These are phyloP conservation scores for Hymenochaete sp. DNA, from an alignment of 1,284 basidiomycete genomes.

Conservation along the genomic window DNA sequence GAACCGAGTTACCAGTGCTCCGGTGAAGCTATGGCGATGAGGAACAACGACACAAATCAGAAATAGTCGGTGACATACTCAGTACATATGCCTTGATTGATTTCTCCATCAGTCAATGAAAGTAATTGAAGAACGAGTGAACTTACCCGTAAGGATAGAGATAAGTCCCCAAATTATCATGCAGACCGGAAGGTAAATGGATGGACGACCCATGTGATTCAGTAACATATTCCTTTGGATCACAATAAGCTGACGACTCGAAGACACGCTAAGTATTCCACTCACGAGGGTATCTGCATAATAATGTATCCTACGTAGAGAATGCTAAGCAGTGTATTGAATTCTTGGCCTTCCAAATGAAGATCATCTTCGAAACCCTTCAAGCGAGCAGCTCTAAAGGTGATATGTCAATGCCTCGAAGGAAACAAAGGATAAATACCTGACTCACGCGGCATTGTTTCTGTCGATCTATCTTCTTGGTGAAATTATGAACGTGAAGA, in stretches of 20 bases:
- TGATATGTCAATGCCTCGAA: neutral
- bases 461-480: slow-evolving; percentile 44
- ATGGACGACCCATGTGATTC: slow-evolving; percentile 64
- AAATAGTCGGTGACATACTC: slow-evolving; percentile 31
- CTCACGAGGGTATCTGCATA: slow-evolving; percentile 72
- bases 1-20: slow-evolving; percentile 16
- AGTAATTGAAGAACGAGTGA: slow-evolving; percentile 16
- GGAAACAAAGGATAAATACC: neutral
- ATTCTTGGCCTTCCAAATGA: slow-evolving; percentile 52
- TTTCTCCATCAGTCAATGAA: slow-evolving; percentile 19
- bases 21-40: slow-evolving; percentile 30
- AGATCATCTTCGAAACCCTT: slow-evolving; percentile 67
- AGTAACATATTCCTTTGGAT: slow-evolving; percentile 61
- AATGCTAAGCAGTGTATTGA: slow-evolving; percentile 63
- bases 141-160: slow-evolving; percentile 48
- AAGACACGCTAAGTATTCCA: neutral
- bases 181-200: slow-evolving; percentile 61
- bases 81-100: slow-evolving; percentile 40
- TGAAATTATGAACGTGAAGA: neutral
- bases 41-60: slow-evolving; percentile 1
- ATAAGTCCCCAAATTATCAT: slow-evolving; percentile 69
- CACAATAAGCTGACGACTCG: neutral
- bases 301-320: slow-evolving; percentile 70
- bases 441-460: slow-evolving; percentile 53
- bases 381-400: slow-evolving; percentile 49